Percentiles rank a stretch among this genome's conserved stretches.
Conservation (phyloP, 495 filamentous ascomycete genomes). For the Lepraria neglecta region DNA sequence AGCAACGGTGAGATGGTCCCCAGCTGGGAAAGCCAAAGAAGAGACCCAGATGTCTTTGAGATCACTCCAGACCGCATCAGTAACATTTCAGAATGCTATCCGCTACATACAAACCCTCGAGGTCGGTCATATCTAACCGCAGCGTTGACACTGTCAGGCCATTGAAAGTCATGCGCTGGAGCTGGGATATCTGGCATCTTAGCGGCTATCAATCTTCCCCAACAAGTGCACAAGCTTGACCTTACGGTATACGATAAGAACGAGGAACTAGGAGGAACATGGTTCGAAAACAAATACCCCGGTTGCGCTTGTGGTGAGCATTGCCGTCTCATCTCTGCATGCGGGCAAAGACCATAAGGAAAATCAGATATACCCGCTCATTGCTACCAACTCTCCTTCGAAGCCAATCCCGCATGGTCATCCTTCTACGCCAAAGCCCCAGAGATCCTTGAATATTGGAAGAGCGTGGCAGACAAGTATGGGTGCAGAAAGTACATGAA, state of each 20-base stretch:
- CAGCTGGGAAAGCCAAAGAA: background rate
- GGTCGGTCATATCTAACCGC: slow-evolving; percentile 1
- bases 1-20: background rate
- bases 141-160: background rate
- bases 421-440: slow-evolving; percentile 56
- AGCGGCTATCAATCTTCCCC: slow-evolving; percentile 45
- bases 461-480: slow-evolving; percentile 53
- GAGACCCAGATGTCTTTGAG: background rate
- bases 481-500: slow-evolving; percentile 53
- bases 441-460: slow-evolving; percentile 63
- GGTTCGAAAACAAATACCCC: slow-evolving; percentile 55
- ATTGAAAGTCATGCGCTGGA: slow-evolving; percentile 48
- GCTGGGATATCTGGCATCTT: slow-evolving; percentile 47
- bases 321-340: background rate
- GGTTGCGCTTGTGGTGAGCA: slow-evolving; percentile 29
- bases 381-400: slow-evolving; percentile 61
- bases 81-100: background rate
- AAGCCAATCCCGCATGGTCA: slow-evolving; percentile 60
- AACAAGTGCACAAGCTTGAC: slow-evolving; percentile 46
- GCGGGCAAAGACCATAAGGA: slow-evolving; percentile 26
- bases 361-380: slow-evolving; percentile 65
- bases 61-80: background rate
- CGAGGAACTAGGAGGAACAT: slow-evolving; percentile 50
- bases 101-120: background rate
- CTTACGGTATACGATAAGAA: slow-evolving; percentile 54